Conservation (phyloP, 2,329 filamentous ascomycete species). For the Penicillium sp. region DNA sequence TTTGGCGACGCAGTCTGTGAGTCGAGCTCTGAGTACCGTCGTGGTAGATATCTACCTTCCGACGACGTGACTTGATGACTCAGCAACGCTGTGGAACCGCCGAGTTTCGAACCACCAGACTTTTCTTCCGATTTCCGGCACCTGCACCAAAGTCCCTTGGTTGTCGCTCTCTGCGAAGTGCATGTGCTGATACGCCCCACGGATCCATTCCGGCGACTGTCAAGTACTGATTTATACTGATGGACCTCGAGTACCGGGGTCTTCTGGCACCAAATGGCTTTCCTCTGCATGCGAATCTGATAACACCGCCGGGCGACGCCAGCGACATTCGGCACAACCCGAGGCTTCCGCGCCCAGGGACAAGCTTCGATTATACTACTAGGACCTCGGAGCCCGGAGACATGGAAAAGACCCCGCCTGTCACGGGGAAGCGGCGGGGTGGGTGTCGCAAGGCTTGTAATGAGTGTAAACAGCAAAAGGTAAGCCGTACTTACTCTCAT, state of each 20-base stretch:
- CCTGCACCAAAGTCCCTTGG: constrained; percentile 29
- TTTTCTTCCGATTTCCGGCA: constrained; percentile 48
- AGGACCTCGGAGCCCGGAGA: constrained; percentile 41
- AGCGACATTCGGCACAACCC: constrained; percentile 44
- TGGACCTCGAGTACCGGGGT: constrained; percentile 43
- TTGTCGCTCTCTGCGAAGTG: constrained; percentile 27
- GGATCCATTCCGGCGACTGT: constrained; percentile 36
- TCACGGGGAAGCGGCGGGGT: constrained; percentile 54
- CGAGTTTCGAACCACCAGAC: constrained; percentile 32
- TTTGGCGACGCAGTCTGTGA: no score
- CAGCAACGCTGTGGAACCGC: constrained; percentile 24
- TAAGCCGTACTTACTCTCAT: constrained; percentile 37
- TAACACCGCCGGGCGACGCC: constrained; percentile 33
- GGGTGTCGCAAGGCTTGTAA: constrained; percentile 63
- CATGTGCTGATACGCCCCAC: constrained; percentile 29
- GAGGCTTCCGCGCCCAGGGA: constrained; percentile 36
- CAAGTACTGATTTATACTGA: constrained; percentile 35
- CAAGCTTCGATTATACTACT: constrained; percentile 36
- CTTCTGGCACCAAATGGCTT: constrained; percentile 42
- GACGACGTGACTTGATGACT: not conserved
- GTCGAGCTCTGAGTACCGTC: no score
- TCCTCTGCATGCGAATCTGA: constrained; percentile 29
- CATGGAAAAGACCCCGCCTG: constrained; percentile 47
- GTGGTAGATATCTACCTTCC: not conserved
- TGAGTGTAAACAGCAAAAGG: constrained; percentile 72